Percentiles rank a stretch among this genome's conserved stretches.
Conservation (phyloP, 2,329 filamentous ascomycete species). For the Trichoderma koningiopsis region DNA sequence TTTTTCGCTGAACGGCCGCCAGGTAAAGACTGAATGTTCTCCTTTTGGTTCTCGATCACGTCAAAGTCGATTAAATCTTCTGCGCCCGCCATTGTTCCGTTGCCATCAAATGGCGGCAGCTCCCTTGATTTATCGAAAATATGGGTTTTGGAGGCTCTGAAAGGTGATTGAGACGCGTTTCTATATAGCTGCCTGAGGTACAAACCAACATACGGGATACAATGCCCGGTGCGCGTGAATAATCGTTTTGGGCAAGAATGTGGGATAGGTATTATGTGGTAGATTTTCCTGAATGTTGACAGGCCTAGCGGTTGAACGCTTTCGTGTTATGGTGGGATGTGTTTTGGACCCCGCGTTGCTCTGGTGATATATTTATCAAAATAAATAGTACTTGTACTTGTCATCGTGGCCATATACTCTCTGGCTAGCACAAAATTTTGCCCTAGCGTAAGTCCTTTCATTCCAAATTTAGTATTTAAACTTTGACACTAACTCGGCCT, state of each 20-base stretch:
- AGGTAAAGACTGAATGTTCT: slow-evolving; percentile 94
- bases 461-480: background rate
- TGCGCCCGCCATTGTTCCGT: slow-evolving; percentile 52
- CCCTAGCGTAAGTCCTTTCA: background rate
- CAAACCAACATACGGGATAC: background rate
- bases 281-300: slow-evolving; percentile 1
- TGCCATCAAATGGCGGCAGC: slow-evolving; percentile 30
- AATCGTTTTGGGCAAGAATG: background rate
- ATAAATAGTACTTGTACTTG: background rate
- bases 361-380: slow-evolving; percentile 15
- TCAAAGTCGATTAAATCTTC: slow-evolving; percentile 74
- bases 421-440: background rate
- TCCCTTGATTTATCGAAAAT: background rate
- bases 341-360: slow-evolving; percentile 22
- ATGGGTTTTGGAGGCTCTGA: background rate
- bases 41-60: slow-evolving; percentile 93
- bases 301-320: background rate
- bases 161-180: background rate
- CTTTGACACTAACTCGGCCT: slow-evolving; percentile 5
- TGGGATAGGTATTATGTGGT: background rate
- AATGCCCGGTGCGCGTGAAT: background rate
- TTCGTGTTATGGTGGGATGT: slow-evolving; percentile 9
- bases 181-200: background rate
- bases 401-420: background rate
- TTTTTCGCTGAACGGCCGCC: slow-evolving; percentile 86